Percentiles rank a stretch among this genome's conserved stretches.
Evolutionary conservation across 768 basidiomycete species (phyloP).

Genomic region (Chalciporus pseudorubinellus): DNA sequence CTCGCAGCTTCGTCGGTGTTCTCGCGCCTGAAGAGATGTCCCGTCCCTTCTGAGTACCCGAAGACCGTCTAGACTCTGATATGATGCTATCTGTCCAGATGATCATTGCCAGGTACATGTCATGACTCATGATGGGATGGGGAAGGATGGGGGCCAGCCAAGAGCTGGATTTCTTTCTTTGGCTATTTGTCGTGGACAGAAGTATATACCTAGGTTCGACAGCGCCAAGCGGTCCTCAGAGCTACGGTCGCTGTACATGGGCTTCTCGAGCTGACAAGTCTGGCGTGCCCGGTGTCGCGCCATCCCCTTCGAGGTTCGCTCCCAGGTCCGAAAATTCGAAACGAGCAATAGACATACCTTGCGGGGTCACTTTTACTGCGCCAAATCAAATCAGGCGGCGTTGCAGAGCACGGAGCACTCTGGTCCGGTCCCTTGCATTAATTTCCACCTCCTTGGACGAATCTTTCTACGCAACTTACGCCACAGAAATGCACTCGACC

Average conservation of each 20-base stretch:
- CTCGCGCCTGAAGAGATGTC: slow-evolving; percentile 7
- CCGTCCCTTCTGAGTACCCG: slow-evolving; percentile 3
- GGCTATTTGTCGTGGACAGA: not conserved
- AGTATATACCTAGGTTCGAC: too few relatives aligned
- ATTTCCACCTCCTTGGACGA: not conserved
- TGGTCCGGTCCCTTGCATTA: not conserved
- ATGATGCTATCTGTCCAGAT: slow-evolving; percentile 2
- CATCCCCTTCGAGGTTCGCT: not conserved
- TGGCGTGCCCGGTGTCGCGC: too few relatives aligned
- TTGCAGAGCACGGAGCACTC: not conserved
- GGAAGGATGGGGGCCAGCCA: not conserved
- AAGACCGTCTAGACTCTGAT: slow-evolving; percentile 3
- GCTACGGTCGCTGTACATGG: too few relatives aligned
- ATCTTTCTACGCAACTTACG: not conserved
- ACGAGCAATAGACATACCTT: not conserved
- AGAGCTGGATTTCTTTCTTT: not conserved
- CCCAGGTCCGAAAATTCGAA: not conserved
- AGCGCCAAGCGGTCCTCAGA: too few relatives aligned
- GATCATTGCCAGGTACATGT: slow-evolving; percentile 4
- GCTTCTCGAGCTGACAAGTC: too few relatives aligned
- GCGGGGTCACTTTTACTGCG: not conserved
- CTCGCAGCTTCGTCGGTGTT: slow-evolving; percentile 4
- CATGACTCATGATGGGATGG: slow-evolving; percentile 4
- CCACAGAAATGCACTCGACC: slow-evolving; percentile 12
- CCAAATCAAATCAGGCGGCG: not conserved